Evolutionary conservation across 2,329 filamentous ascomycete genomes (phyloP).

Genomic region (Fusarium tanahbumbuense): DNA sequence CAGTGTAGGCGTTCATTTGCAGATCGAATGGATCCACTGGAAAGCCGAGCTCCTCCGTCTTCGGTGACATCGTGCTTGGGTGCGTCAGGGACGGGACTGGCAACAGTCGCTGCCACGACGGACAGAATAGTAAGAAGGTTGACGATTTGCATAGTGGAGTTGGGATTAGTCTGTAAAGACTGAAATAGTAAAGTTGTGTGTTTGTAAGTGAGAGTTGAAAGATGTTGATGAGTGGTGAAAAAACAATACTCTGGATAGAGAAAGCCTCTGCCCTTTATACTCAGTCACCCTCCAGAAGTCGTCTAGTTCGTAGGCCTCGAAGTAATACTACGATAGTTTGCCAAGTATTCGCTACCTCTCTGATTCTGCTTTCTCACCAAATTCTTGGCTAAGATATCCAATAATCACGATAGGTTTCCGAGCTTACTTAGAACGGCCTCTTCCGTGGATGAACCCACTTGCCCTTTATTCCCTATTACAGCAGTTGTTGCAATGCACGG

Average conservation of each 20-base stretch:
- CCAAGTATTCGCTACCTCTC: too few relatives aligned
- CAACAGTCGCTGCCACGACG: background rate
- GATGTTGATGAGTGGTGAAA: too few relatives aligned
- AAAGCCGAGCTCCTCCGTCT: slow-evolving; percentile 4
- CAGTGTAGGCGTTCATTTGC: slow-evolving; percentile 33
- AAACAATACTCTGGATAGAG: too few relatives aligned
- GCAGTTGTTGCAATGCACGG: too few relatives aligned
- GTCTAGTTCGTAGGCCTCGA: background rate
- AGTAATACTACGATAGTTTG: too few relatives aligned
- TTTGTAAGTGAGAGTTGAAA: fast-evolving
- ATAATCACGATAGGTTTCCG: background rate
- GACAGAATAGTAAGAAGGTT: background rate
- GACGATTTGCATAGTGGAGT: background rate
- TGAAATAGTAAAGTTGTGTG: background rate
- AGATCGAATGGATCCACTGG: slow-evolving; percentile 36
- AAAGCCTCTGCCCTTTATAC: background rate
- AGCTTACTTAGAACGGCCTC: background rate
- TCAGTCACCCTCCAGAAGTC: fast-evolving
- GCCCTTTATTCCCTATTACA: background rate
- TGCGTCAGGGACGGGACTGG: background rate
- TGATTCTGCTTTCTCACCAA: too few relatives aligned
- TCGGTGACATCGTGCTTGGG: background rate
- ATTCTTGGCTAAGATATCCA: background rate
- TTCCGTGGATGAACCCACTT: background rate
- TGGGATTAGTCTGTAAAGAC: background rate